phyloP scores from a whole-genome alignment of 1,139 yeast genomes.

The Suhomyces kunorum region DNA sequence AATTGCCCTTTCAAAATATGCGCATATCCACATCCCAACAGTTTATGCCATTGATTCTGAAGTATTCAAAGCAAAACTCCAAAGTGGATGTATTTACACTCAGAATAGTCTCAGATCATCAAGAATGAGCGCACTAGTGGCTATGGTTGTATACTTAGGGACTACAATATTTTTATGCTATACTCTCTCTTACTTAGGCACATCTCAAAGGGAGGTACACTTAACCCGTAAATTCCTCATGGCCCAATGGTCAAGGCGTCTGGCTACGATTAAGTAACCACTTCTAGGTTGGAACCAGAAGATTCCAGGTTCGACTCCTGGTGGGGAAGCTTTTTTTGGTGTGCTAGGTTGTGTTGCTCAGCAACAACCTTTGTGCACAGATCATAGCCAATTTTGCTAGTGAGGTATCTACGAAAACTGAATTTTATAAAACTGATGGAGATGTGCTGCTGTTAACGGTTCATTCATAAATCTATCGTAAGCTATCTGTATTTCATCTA shows the following conservation, averaged over 20 bases:
- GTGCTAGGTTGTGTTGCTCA: too few relatives aligned
- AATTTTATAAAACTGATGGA: too few relatives aligned
- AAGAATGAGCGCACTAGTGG: background rate
- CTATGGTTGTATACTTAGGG: background rate
- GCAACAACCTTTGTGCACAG: too few relatives aligned
- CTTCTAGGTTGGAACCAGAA: constrained; percentile 67
- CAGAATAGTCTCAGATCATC: too few relatives aligned
- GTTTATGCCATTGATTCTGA: too few relatives aligned
- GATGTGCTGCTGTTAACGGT: background rate
- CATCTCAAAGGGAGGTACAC: background rate
- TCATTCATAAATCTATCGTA: too few relatives aligned
- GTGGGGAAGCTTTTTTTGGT: constrained; percentile 74
- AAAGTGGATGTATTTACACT: too few relatives aligned
- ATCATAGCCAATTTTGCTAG: too few relatives aligned
- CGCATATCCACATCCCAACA: too few relatives aligned
- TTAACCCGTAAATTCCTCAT: constrained; percentile 57
- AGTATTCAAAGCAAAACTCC: too few relatives aligned
- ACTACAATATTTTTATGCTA: background rate
- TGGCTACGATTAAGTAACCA: constrained; percentile 63
- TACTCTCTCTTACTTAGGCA: background rate
- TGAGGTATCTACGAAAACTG: background rate
- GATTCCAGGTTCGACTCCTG: constrained; percentile 96
- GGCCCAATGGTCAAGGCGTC: constrained; percentile 95
- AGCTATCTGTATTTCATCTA: background rate
- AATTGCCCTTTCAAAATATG: too few relatives aligned